Conservation (phyloP, 768 basidiomycete species). For the Suillus placidus region DNA sequence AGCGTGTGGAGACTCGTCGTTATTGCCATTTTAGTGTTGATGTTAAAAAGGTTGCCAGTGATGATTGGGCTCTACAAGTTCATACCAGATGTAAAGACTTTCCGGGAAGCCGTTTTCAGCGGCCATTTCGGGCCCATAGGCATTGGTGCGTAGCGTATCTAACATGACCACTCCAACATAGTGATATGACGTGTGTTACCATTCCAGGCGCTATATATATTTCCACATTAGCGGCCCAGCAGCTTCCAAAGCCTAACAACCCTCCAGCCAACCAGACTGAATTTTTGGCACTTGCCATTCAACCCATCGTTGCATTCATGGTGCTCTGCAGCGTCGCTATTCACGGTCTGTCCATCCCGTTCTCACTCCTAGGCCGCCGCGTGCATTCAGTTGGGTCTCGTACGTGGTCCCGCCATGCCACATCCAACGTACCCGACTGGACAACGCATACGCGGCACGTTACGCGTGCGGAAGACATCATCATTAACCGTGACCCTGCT, state of each 20-base stretch:
- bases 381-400: conserved; percentile 81
- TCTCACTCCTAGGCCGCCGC: conserved; percentile 88
- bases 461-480: conserved; percentile 70
- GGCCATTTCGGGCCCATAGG: conserved; percentile 95
- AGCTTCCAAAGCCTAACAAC: conserved; percentile 49
- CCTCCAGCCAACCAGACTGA: conserved; percentile 62
- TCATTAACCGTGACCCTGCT: conserved; percentile 79
- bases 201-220: conserved; percentile 87
- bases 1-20: conserved; percentile 84
- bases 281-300: conserved; percentile 72
- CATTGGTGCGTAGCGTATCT: conserved; percentile 49
- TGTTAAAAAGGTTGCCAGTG: conserved; percentile 81
- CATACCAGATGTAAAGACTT: conserved; percentile 96
- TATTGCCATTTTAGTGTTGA: conserved; percentile 78
- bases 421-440: conserved; percentile 71
- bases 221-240: conserved; percentile 72
- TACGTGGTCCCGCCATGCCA: conserved; percentile 85
- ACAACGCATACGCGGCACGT: conserved; percentile 75
- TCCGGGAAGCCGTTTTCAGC: conserved; percentile 90
- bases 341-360: conserved; percentile 91
- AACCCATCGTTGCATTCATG: conserved; percentile 94
- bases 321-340: conserved; percentile 88
- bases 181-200: conserved; percentile 10
- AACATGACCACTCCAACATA: conserved; percentile 7
- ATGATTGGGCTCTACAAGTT: conserved; percentile 86